Evolutionary conservation across 306 rosid genomes (phyloP).

Genomic region (Prunus mira): DNA sequence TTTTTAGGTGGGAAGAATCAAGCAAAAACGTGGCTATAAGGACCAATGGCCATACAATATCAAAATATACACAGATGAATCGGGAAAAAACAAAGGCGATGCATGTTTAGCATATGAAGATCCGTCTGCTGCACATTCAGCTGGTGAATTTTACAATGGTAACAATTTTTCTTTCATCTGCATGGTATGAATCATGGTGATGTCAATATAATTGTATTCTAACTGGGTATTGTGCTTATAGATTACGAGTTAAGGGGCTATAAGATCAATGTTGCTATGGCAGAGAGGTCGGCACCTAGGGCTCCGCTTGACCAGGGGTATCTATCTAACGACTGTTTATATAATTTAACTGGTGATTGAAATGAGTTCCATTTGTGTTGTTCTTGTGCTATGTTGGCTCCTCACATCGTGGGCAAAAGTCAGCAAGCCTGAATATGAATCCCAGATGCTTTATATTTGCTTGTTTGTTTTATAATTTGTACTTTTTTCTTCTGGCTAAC

Average conservation of each 20-base stretch:
- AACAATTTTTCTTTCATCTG: conserved; percentile 19
- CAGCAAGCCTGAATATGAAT: neutral
- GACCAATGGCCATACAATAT: conserved; percentile 99
- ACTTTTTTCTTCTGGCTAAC: neutral
- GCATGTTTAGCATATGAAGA: conserved; percentile 92
- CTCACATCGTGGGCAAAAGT: neutral
- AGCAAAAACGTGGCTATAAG: conserved; percentile 97
- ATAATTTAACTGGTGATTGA: neutral
- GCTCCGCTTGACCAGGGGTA: conserved; percentile 79
- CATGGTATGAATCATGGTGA: neutral
- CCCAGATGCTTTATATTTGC: neutral
- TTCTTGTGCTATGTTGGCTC: neutral
- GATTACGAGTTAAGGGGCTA: conserved; percentile 85
- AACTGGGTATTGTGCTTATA: conserved; percentile 29
- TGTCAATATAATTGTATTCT: conserved; percentile 6
- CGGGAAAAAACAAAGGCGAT: conserved; percentile 92
- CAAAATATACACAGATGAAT: conserved; percentile 88
- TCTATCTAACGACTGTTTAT: conserved; percentile 5
- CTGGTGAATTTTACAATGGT: conserved; percentile 89
- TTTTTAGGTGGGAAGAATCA: conserved; percentile 88
- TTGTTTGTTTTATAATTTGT: neutral
- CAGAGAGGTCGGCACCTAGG: conserved; percentile 92
- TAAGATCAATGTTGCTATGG: conserved; percentile 87
- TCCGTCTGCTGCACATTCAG: conserved; percentile 95
- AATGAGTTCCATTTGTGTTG: neutral